Conservation (phyloP, 345 rosid genomes). For the Corchorus olitorius region DNA sequence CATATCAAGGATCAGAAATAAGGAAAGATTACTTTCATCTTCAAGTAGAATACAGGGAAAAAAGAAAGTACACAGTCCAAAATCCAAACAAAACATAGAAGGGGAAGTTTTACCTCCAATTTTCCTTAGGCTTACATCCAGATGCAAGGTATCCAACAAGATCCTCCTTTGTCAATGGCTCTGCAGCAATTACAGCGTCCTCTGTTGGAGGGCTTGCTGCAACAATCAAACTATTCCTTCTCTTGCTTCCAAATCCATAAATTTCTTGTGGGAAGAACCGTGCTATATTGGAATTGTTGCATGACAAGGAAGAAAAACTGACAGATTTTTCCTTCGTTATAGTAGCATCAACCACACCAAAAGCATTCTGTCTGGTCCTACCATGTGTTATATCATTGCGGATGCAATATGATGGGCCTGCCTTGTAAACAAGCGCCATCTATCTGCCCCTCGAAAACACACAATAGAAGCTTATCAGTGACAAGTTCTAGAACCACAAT, state of each 20-base stretch:
- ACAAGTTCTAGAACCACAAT: slow-evolving; percentile 6
- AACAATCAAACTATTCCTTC: slow-evolving; percentile 57
- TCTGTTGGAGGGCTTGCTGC: slow-evolving; percentile 96
- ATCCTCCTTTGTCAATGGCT: slow-evolving; percentile 92
- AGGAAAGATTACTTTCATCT: not conserved
- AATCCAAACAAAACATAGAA: not conserved
- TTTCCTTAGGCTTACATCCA: slow-evolving; percentile 92
- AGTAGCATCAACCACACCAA: slow-evolving; percentile 32
- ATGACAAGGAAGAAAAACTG: slow-evolving; percentile 40
- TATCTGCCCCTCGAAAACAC: slow-evolving; percentile 28
- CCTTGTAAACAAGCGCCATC: slow-evolving; percentile 68
- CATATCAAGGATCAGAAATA: not conserved
- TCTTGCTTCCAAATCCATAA: slow-evolving; percentile 34
- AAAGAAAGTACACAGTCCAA: not conserved
- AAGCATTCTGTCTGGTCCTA: slow-evolving; percentile 33
- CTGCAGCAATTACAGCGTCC: slow-evolving; percentile 65
- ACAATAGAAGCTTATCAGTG: slow-evolving; percentile 1
- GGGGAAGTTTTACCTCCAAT: slow-evolving; percentile 67
- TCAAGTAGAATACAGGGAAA: not conserved
- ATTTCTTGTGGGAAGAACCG: slow-evolving; percentile 28
- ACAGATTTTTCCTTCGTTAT: slow-evolving; percentile 37
- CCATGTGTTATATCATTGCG: slow-evolving; percentile 34
- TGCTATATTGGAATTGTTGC: slow-evolving; percentile 31
- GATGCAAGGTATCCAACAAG: slow-evolving; percentile 89
- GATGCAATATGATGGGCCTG: slow-evolving; percentile 46